phyloP scores from a whole-genome alignment of 768 basidiomycete genomes.

The Auricularia sp. region DNA sequence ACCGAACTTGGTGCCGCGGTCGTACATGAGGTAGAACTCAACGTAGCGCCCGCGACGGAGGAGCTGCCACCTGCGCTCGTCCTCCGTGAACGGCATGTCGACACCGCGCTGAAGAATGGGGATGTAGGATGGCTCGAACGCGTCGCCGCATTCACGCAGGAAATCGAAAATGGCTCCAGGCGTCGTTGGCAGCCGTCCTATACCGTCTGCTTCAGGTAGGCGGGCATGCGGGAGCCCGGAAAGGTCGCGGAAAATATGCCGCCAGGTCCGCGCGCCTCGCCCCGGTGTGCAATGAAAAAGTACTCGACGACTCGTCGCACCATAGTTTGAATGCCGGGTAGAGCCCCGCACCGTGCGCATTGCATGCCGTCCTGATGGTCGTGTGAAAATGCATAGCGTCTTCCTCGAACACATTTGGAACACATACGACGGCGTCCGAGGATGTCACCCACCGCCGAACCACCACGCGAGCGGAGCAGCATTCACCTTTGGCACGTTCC shows the following conservation, averaged over 20 bases:
- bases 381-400: conserved; percentile 83
- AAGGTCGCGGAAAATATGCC: conserved; percentile 95
- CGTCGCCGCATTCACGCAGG: conserved; percentile 57
- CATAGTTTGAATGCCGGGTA: conserved; percentile 82
- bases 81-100: conserved; percentile 33
- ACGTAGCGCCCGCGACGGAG: conserved; percentile 86
- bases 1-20: conserved; percentile 83
- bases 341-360: conserved; percentile 53
- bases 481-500: conserved; percentile 21
- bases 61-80: conserved; percentile 83
- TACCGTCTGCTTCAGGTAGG: conserved; percentile 28
- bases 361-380: conserved; percentile 66
- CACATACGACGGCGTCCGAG: conserved; percentile 81
- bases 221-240: conserved; percentile 53
- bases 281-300: conserved; percentile 83
- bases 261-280: conserved; percentile 75
- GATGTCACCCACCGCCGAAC: conserved; percentile 95
- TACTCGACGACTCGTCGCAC: conserved; percentile 99
- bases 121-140: conserved; percentile 84
- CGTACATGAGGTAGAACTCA: conserved; percentile 85
- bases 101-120: conserved; percentile 63
- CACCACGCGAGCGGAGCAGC: conserved; percentile 80
- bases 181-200: conserved; percentile 37
- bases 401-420: conserved; percentile 77
- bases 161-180: conserved; percentile 69